Percentiles rank a stretch among this genome's conserved stretches.
These are phyloP conservation scores for Penicillium aurantiogriseum DNA, from an alignment of 2,329 filamentous ascomycete species.

Conservation along the genomic window DNA sequence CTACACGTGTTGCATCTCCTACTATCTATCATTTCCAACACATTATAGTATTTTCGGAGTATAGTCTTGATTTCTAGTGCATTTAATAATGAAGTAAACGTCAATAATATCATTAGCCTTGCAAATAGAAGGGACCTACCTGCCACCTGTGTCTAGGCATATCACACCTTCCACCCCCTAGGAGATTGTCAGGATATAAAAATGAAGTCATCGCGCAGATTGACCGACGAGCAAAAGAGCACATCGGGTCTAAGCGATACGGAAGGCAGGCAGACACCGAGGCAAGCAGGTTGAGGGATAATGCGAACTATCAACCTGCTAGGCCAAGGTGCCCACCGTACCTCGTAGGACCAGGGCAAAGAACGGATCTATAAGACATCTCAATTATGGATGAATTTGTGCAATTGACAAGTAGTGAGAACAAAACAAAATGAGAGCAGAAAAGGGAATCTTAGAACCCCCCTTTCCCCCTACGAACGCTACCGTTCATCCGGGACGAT, in stretches of 20 bases:
- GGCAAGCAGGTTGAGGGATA: neutral
- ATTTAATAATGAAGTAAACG: constrained; percentile 1
- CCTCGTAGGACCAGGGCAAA: neutral
- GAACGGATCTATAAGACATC: neutral
- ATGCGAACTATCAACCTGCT: neutral
- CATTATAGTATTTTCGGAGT: neutral
- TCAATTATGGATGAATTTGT: constrained; percentile 17
- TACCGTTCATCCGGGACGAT: constrained; percentile 29
- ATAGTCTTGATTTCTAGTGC: neutral
- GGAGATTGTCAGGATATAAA: neutral
- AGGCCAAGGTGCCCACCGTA: neutral
- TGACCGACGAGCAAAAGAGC: neutral
- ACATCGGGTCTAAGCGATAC: neutral
- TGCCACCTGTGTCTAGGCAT: neutral
- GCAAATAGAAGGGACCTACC: neutral
- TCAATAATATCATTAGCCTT: neutral
- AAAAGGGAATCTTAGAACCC: constrained; percentile 5
- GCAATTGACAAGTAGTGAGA: constrained; percentile 29
- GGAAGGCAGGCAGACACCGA: neutral
- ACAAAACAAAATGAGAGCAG: constrained; percentile 22
- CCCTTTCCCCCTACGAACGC: constrained; percentile 19
- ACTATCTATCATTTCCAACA: neutral
- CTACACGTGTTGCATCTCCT: constrained; percentile 4
- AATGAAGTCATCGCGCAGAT: neutral
- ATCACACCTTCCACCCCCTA: neutral